Evolutionary conservation across 2,329 filamentous ascomycete species (phyloP), one percentile per base, ranked within the genome.

Genomic region (Salinomyces thailandicus): DNA sequence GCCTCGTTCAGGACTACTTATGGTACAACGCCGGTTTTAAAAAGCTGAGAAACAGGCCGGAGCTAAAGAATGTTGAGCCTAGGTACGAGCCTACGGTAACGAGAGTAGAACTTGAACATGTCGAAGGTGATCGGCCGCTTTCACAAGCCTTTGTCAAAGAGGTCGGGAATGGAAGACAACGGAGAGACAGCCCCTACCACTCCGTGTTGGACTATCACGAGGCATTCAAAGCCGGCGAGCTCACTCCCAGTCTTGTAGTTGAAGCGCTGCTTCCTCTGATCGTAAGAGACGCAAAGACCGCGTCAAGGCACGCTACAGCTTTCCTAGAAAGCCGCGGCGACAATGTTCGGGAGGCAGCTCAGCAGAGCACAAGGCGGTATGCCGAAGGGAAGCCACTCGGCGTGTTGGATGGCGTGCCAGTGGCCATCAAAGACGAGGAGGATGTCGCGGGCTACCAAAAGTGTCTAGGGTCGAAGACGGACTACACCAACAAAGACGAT

Each of bases 341-440:
- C 15, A 60, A 73, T 13, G 73, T 82, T 1, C 66, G 77, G 4
- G 70, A 72, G 22, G 79, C 84, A 1, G 85, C 86, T 0, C 70
- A 70, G 48, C 81, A 73, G 5, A 91, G 85, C 1, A 81, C 85
- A 0, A 67, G 73, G 53, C 69, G 86, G 31, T 93, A 81, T 59
- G 73, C 75, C 39, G 64, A 69, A 12, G 81, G 82, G 0, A 69
- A 70, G 43, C 70, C 77, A 0, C 58, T 85, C 12, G 71, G 83
- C 9, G 63, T 83, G 4, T 64, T 93, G 5, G 86, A 94, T 51
- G 86, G 86, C 9, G 75, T 93, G 1, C 86, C 85, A 0, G 73
- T 93, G 33, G 81, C 79, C 0, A 74, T 91, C 49, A 93, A 94
- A 62, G 85, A 93, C 53, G 85, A 93, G 52, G 70, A 79, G 12